A percentile compares a stretch with the other conserved stretches of the same genome.
Conservation (phyloP, 2,329 filamentous ascomycete species). For the Diaporthe sp. region DNA sequence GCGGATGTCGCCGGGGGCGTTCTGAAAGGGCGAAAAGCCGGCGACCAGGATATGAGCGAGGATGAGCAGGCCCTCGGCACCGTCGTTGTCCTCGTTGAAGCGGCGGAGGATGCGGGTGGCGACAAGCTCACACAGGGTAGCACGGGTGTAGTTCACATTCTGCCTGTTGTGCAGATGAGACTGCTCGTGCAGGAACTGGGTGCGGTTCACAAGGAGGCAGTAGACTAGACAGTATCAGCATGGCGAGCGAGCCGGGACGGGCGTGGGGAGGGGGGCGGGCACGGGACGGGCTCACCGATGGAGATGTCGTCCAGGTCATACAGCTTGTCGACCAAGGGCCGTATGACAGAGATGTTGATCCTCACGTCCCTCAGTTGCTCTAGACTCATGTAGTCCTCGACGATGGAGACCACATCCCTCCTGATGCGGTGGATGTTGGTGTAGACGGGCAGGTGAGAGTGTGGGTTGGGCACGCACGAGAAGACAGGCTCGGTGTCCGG, state of each 20-base stretch:
- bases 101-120: slow-evolving; percentile 81
- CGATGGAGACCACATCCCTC: slow-evolving; percentile 70
- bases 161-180: slow-evolving; percentile 80
- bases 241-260: not conserved
- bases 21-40: slow-evolving; percentile 87
- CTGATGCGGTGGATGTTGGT: slow-evolving; percentile 80
- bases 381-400: slow-evolving; percentile 72
- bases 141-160: slow-evolving; percentile 82
- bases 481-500: slow-evolving; percentile 56
- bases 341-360: slow-evolving; percentile 83
- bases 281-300: slow-evolving; percentile 61
- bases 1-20: slow-evolving; percentile 75
- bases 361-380: slow-evolving; percentile 84
- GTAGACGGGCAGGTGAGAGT: slow-evolving; percentile 76
- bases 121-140: slow-evolving; percentile 82
- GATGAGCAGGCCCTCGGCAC: slow-evolving; percentile 75
- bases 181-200: slow-evolving; percentile 83
- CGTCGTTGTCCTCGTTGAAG: slow-evolving; percentile 81
- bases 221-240: slow-evolving; percentile 66
- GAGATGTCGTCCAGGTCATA: slow-evolving; percentile 85
- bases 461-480: slow-evolving; percentile 66
- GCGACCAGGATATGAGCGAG: slow-evolving; percentile 84
- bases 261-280: not conserved
- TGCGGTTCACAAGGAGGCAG: slow-evolving; percentile 83
- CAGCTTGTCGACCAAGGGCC: slow-evolving; percentile 85